Base-by-base conservation (phyloP, 208 protist species). In the Crithidia thermophila region DNA sequence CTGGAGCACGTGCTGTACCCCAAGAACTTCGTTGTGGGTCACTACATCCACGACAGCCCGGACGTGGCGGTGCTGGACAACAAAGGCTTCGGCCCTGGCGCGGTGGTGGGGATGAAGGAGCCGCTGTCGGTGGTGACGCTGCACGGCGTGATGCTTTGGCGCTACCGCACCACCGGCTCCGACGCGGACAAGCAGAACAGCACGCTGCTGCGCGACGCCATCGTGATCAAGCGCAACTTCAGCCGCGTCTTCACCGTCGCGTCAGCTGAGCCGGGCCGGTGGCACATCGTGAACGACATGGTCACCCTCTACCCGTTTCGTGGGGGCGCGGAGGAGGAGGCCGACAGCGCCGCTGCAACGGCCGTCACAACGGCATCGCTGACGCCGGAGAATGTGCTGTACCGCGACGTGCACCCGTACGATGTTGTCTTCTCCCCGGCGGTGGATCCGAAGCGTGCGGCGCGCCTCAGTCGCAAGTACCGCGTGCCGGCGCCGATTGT, bases 1-100 rank as follows among this genome's bases (percentile, higher is more conserved):
- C 77, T 96, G 27, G 84, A 89, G 68, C 82, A 93, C 66, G 89
- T 84, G 62, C 74, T 94, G 20, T 96, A 96, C 56, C 91, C 91
- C 3, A 81, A 81, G 36, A 82, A 61, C 47, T 94, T 94, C 49
- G 50, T 30, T 8, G 87, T 92, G 3, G 52, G 67, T 14, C 91
- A 96, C 67, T 82, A 79, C 58, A 39, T 96, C 14, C 86, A 94
- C 70, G 62, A 72, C 65, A 92, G 75, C 52, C 67, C 84, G 2
- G 74, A 81, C 59, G 86, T 88, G 13, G 72, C 71, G 16, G 77
- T 93, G 33, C 71, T 96, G 40, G 88, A 94, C 66, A 91, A 91
- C 65, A 79, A 79, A 27, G 83, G 82, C 3, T 77, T 78, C 3
- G 80, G 72, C 16, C 78, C 74, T 0, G 68, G 67, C 28, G 72